Base-by-base conservation (phyloP, 176 grass and related monocot genomes). In the Paspalum notatum region DNA sequence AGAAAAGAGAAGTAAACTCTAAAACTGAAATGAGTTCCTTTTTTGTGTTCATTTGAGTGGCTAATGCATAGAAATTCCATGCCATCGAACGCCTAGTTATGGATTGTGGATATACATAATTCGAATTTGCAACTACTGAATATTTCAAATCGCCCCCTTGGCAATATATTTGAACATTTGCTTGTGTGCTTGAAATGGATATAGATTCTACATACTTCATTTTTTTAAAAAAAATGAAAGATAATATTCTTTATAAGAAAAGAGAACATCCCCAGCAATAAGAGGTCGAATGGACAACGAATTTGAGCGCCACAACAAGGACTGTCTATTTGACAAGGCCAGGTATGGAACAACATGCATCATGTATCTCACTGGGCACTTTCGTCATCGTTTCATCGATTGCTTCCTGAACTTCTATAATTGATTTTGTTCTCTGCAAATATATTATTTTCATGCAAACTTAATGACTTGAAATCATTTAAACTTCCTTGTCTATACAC, bases 291-390 rank as follows among this genome's bases (percentile, higher is more conserved):
- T 44, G 47, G 49, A 77, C 49, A 44, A 0, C 72, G 82, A 89
- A 89, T 11, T 43, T 82, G 77, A 82, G 82, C 48, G 38, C 54
- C 39, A 3, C 4, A 7, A 9, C n/a, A 4, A 70, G 77, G 70
- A 65, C 77, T 85, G 82, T 26, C 1, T 76, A 47, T 76, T 71
- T 89, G 87, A 89, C 77, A 82, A 85, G 77, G 87, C 42, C 58
- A 81, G 72, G 87, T 85, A 85, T 66, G 82, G 77, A 85, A 27
- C 65, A 85, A n/a, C 68, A 62, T 57, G 46, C 37, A 68, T 75
- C 86, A 45, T 24, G 2, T 55, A 45, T 62, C 37, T 52, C 12
- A 27, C 7, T 45, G 12, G 18, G 42, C 11, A 2, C 15, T 65
- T 40, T 21, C 4, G 4, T 12, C 9, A 21, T 12, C 10, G 64